These are phyloP conservation scores for Zoysia pacifica DNA, from an alignment of 176 grass and related monocot genomes.

Conservation along the genomic window DNA sequence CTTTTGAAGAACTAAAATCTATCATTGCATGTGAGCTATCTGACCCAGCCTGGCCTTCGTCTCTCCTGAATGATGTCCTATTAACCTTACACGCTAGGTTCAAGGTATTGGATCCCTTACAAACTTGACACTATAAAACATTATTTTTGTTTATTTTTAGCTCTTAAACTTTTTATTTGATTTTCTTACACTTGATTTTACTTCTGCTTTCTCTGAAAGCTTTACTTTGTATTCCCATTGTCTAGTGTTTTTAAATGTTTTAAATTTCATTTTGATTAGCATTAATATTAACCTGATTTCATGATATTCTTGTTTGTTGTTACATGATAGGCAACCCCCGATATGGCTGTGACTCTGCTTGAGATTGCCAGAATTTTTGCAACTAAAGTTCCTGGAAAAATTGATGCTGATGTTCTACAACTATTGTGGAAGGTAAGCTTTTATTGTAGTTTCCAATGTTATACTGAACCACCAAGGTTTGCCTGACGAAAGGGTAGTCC, in stretches of 20 bases:
- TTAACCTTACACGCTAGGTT: constrained; percentile 97
- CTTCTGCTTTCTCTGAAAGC: neutral
- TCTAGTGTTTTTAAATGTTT: constrained; percentile 1
- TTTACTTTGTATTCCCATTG: neutral
- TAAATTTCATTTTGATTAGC: constrained; percentile 22
- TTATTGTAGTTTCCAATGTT: constrained; percentile 14
- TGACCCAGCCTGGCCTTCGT: constrained; percentile 96
- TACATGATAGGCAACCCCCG: constrained; percentile 84
- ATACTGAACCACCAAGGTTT: neutral
- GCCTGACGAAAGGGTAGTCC: neutral
- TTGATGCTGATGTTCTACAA: constrained; percentile 98
- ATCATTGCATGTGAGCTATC: constrained; percentile 98
- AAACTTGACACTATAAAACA: constrained; percentile 19
- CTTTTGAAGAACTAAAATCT: constrained; percentile 87
- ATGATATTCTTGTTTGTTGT: constrained; percentile 42
- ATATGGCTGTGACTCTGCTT: constrained; percentile 98
- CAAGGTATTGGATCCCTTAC: constrained; percentile 62
- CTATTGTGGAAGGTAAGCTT: constrained; percentile 94
- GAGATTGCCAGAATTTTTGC: constrained; percentile 99
- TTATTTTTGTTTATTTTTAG: neutral
- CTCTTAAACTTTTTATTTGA: too few relatives aligned
- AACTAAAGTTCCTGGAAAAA: constrained; percentile 99
- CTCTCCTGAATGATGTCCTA: constrained; percentile 94
- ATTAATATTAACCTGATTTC: constrained; percentile 18
- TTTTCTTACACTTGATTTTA: neutral